phyloP scores from a whole-genome alignment of 2,329 filamentous ascomycete genomes.

The Monosporascus sp. region DNA sequence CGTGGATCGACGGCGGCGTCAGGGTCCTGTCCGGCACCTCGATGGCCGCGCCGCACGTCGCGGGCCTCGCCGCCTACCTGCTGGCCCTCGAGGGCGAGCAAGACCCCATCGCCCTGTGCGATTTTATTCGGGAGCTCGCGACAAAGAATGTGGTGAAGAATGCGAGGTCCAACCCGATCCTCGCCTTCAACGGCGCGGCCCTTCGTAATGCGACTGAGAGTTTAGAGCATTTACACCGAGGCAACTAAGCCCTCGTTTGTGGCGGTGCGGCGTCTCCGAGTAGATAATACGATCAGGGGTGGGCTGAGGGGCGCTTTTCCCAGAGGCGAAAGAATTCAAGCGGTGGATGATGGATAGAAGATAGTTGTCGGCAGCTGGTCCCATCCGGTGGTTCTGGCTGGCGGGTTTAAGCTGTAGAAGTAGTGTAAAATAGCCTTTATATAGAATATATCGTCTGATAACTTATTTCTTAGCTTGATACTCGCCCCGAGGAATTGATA shows the following conservation, averaged over 20 bases:
- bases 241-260: neutral
- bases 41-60: slow-evolving; percentile 37
- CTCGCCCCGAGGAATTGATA: slow-evolving; percentile 34
- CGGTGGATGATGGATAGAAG: too few species aligned
- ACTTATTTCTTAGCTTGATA: slow-evolving; percentile 5
- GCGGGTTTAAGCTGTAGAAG: neutral
- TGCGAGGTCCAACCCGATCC: slow-evolving; percentile 15
- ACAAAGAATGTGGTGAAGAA: slow-evolving; percentile 13
- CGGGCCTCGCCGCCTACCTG: slow-evolving; percentile 38
- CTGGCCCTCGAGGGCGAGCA: slow-evolving; percentile 41
- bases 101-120: slow-evolving; percentile 17
- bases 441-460: too few species aligned
- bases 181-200: slow-evolving; percentile 17
- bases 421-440: neutral
- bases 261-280: neutral
- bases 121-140: slow-evolving; percentile 19
- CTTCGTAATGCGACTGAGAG: too few species aligned
- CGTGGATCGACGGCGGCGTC: slow-evolving; percentile 32
- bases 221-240: neutral
- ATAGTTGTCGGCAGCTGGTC: too few species aligned
- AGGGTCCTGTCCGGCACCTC: slow-evolving; percentile 40
- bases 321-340: too few species aligned
- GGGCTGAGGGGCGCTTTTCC: too few species aligned
- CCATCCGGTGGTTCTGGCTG: too few species aligned
- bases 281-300: too few species aligned